phyloP scores from a whole-genome alignment of 2,329 filamentous ascomycete species.

The Lachnellula subtilissima region DNA sequence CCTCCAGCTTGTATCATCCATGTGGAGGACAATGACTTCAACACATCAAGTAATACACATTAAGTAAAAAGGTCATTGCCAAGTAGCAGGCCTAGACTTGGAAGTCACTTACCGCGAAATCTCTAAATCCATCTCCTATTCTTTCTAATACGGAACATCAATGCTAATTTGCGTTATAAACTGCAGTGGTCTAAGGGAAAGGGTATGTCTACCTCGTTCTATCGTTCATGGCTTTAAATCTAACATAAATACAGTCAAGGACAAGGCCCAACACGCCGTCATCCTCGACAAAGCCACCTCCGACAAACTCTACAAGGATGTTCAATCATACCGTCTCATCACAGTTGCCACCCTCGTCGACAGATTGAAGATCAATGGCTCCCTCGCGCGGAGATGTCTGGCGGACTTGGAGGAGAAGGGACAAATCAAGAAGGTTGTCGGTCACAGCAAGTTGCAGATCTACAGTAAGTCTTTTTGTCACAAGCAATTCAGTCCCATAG shows the following conservation, averaged over 20 bases:
- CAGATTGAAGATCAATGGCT: conserved; percentile 99
- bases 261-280: conserved; percentile 99
- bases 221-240: background rate
- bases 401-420: conserved; percentile 96
- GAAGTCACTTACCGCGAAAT: too few species aligned
- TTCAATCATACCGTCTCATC: conserved; percentile 99
- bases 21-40: too few species aligned
- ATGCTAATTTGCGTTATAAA: too few species aligned
- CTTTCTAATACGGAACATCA: too few species aligned
- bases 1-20: too few species aligned
- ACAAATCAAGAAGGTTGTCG: conserved; percentile 95
- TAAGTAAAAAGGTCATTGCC: too few species aligned
- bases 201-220: conserved; percentile 33
- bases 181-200: conserved; percentile 56
- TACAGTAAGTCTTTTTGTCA: conserved; percentile 62
- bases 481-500: conserved; percentile 4
- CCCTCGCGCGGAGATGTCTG: conserved; percentile 83
- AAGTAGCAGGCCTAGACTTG: too few species aligned
- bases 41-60: too few species aligned
- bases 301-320: conserved; percentile 99
- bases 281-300: conserved; percentile 96
- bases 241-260: conserved; percentile 74
- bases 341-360: conserved; percentile 98
- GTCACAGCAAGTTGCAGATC: conserved; percentile 96
- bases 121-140: too few species aligned